Base-by-base conservation (phyloP, 78 protist species). In the Tieghemostelium lacteum region DNA sequence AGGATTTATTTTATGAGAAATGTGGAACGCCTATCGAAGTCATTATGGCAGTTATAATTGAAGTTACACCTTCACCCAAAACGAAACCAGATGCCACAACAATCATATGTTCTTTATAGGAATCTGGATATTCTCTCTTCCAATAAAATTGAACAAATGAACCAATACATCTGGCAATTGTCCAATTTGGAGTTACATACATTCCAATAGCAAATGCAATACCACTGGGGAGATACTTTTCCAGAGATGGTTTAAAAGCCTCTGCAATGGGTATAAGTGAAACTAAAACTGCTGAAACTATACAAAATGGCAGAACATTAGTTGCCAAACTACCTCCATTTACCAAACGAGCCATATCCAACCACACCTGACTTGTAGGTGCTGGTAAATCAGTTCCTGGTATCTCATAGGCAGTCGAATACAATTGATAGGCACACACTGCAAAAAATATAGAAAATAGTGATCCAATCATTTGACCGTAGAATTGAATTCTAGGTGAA, bases 81-180 rank as follows among this genome's bases (percentile, higher is more conserved):
- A 95, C 97, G 8, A 95, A 78, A 45, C 97, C 97, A 17, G 94
- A 87, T 39, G 97, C 97, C 2, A 92, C 91, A 2, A 95, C 52
- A 26, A 95, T 78, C 75, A 88, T 72, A 75, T 73, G 52, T 19
- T 86, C 75, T 6, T 42, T 50, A 33, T 65, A 80, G 16, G 87
- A 39, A 20, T 60, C 24, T 5, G 61, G 22, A 26, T 52, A 7
- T 19, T 36, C 45, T 5, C 87, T 49, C 28, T 57, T 37, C 92
- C 95, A 88, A 24, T 40, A 26, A 19, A 14, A 66, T 40, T 94
- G 74, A 42, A 73, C 29, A 16, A 95, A 12, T 28, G 97, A 54
- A 10, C 97, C 97, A 24, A 78, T 64, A 3, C 64, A 70, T 52
- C 97, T 74, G 10, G 95, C 91, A 2, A 93, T 45, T 49, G 93